These are phyloP conservation scores for Prunus padus DNA, from an alignment of 306 rosid genomes.

Conservation along the genomic window DNA sequence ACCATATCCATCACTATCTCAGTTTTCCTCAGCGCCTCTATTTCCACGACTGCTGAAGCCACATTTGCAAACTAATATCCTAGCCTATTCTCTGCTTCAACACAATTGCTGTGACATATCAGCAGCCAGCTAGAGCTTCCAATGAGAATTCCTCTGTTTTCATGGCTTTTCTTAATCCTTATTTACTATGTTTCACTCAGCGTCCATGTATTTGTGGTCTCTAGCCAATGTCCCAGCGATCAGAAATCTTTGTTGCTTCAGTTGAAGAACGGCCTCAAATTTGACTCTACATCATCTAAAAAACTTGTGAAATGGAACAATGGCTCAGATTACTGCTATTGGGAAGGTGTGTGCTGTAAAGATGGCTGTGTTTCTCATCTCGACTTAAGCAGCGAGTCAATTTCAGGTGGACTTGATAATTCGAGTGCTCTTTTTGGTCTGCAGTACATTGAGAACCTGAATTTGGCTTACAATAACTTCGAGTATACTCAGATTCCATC, in stretches of 20 bases:
- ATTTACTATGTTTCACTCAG: neutral
- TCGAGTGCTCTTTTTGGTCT: slow-evolving; percentile 31
- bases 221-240: slow-evolving; percentile 38
- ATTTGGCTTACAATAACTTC: slow-evolving; percentile 25
- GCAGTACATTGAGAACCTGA: slow-evolving; percentile 11
- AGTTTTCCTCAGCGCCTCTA: neutral
- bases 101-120: slow-evolving; percentile 7
- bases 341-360: slow-evolving; percentile 48
- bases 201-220: slow-evolving; percentile 12
- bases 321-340: slow-evolving; percentile 34
- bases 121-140: slow-evolving; percentile 8
- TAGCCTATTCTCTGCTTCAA: neutral
- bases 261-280: slow-evolving; percentile 37
- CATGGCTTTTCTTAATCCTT: slow-evolving; percentile 26
- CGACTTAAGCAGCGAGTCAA: slow-evolving; percentile 9
- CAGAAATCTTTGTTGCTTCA: slow-evolving; percentile 42
- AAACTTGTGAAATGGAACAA: slow-evolving; percentile 44
- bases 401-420: slow-evolving; percentile 9
- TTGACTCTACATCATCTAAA: neutral
- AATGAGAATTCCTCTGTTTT: slow-evolving; percentile 29
- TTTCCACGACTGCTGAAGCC: neutral
- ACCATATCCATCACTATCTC: neutral
- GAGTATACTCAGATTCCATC: slow-evolving; percentile 20
- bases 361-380: slow-evolving; percentile 22
- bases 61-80: neutral